Evolutionary conservation across 257 asterid species (phyloP), one percentile per base, ranked within the genome.

Genomic region (Eucommia ulmoides): DNA sequence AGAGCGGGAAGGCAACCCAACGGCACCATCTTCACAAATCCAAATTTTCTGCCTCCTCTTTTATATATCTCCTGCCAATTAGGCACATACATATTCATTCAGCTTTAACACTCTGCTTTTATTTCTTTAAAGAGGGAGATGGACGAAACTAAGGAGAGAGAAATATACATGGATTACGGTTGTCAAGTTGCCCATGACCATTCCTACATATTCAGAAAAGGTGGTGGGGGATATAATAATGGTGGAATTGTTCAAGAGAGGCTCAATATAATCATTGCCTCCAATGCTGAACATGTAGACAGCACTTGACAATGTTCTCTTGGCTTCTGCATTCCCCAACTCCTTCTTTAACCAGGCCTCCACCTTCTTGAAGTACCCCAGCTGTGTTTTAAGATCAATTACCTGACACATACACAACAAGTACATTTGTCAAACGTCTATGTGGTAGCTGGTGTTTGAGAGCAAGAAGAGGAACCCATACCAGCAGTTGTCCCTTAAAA

Each of bases 1-100:
- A 82, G 33, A 52, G 83, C 85, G 0, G 93, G 89, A 8, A 65
- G 2, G 52, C 93, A 82, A 33, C 88, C 85, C 70, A 82, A 58
- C 47, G 74, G 79, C 51, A 81, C 85, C 19, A 82, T 61, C 50
- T 79, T 79, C 20, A 79, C 44, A 53, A 82, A 76, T 55, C 75
- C 75, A 22, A 82, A 79, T 63, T 76, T 79, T 23, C 81, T 72
- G 17, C 89, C 89, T 22, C 93, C 85, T 9, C 22, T 66, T 55
- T 21, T 60, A 65, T 76, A 54, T 23, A 79, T 67, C 25, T 51
- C 74, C 89, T 74, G 77, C n/a, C n/a, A n/a, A n/a, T n/a, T n/a
- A n/a, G n/a, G n/a, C n/a, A n/a, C n/a, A n/a, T n/a, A n/a, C n/a
- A n/a, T n/a, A n/a, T n/a, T n/a, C n/a, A n/a, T n/a, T n/a, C n/a